Conservation (phyloP, 2,329 filamentous ascomycete genomes). For the Pseudomassariella vexata region DNA sequence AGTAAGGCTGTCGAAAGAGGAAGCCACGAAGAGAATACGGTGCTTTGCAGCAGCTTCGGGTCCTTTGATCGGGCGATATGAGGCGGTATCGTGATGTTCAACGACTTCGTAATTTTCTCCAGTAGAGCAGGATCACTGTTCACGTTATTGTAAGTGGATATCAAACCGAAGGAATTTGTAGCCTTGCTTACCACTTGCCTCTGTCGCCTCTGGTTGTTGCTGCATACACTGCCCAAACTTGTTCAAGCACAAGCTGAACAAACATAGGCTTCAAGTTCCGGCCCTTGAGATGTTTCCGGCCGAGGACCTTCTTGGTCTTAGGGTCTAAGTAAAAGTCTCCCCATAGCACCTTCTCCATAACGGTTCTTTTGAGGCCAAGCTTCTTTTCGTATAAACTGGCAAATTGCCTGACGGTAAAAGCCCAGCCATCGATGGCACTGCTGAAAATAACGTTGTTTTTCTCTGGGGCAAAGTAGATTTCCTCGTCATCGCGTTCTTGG, state of each 20-base stretch:
- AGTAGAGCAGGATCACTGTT: conserved; percentile 71
- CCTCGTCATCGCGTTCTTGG: conserved; percentile 90
- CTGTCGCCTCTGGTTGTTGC: conserved; percentile 79
- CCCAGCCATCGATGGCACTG: conserved; percentile 98
- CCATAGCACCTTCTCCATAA: conserved; percentile 93
- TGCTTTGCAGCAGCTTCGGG: conserved; percentile 73
- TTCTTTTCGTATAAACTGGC: conserved; percentile 93
- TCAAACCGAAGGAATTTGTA: conserved; percentile 19
- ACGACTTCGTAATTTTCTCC: conserved; percentile 91
- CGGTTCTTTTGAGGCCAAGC: conserved; percentile 81
- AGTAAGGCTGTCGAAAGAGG: conserved; percentile 87
- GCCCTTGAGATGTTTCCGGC: conserved; percentile 87
- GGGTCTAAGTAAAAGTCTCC: conserved; percentile 95
- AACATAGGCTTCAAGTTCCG: conserved; percentile 93
- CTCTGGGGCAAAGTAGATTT: conserved; percentile 95
- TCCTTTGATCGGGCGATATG: conserved; percentile 82
- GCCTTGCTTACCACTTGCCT: conserved; percentile 65
- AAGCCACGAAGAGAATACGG: conserved; percentile 84
- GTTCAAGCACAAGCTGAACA: conserved; percentile 91
- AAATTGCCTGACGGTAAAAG: conserved; percentile 93
- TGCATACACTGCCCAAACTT: conserved; percentile 92
- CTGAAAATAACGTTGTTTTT: conserved; percentile 99
- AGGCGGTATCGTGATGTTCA: conserved; percentile 77
- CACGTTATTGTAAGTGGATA: conserved; percentile 17
- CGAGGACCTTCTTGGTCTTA: conserved; percentile 90